Evolutionary conservation across 805 yeast species (phyloP).

Genomic region (Yamadazyma olivae): DNA sequence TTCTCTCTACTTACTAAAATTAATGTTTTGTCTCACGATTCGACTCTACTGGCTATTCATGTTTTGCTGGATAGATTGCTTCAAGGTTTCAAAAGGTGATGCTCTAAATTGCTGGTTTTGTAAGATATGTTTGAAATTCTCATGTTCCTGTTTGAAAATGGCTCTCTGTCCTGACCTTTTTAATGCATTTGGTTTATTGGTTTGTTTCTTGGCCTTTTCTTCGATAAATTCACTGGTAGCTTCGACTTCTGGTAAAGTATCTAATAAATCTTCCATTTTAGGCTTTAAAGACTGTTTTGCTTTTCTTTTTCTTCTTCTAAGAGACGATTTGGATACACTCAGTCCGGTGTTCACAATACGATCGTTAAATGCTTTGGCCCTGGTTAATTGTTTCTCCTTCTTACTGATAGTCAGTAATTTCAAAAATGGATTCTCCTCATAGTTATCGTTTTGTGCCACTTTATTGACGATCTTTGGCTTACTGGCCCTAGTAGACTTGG

Average conservation of each 20-base stretch:
- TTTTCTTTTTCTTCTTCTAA: conserved; percentile 60
- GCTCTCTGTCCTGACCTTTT: conserved; percentile 37
- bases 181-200: conserved; percentile 52
- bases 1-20: too few species aligned
- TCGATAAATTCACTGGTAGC: conserved; percentile 9
- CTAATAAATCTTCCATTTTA: conserved; percentile 60
- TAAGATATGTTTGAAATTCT: conserved; percentile 56
- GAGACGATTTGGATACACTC: conserved; percentile 63
- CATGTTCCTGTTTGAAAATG: conserved; percentile 56
- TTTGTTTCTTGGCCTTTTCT: conserved; percentile 12
- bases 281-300: conserved; percentile 64
- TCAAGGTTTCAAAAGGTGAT: conserved; percentile 65
- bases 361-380: conserved; percentile 35
- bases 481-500: conserved; percentile 21
- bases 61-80: conserved; percentile 14
- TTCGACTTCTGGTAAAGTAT: conserved; percentile 42
- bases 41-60: too few species aligned
- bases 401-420: conserved; percentile 52
- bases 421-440: conserved; percentile 46
- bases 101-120: conserved; percentile 51
- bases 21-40: too few species aligned
- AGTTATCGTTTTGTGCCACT: conserved; percentile 13
- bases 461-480: conserved; percentile 12
- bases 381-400: conserved; percentile 47
- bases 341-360: conserved; percentile 32